Conservation (phyloP, 2,329 filamentous ascomycete genomes). For the Plenodomus tracheiphilus region DNA sequence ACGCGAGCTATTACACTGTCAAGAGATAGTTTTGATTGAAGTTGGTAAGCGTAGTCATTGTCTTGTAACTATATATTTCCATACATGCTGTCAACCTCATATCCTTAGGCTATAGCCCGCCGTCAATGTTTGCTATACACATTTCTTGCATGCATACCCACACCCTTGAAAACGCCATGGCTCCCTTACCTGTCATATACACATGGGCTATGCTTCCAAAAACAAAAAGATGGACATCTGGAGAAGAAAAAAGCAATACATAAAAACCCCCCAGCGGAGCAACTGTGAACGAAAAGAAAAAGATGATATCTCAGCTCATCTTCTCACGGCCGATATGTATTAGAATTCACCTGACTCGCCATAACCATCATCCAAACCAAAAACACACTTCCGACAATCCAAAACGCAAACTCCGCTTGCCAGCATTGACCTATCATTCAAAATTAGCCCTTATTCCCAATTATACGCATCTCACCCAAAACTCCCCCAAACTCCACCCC, state of each 20-base stretch:
- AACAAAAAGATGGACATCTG: background rate
- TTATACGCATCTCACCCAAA: background rate
- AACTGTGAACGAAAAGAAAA: too few species aligned
- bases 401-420: conserved; percentile 66
- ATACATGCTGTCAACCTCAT: too few species aligned
- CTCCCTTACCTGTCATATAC: background rate
- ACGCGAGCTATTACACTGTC: too few species aligned
- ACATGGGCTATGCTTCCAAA: background rate
- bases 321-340: conserved; percentile 40
- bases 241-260: background rate
- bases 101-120: too few species aligned
- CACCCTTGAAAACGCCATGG: background rate
- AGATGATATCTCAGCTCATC: too few species aligned
- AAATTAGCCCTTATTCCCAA: conserved; percentile 21
- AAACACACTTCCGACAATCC: conserved; percentile 65
- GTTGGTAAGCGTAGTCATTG: too few species aligned
- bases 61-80: too few species aligned
- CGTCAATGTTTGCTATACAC: too few species aligned
- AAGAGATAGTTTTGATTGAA: too few species aligned
- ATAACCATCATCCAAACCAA: conserved; percentile 69
- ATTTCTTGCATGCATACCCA: too few species aligned
- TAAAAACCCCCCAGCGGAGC: too few species aligned
- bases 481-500: too few species aligned
- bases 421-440: conserved; percentile 58
- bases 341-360: conserved; percentile 59